These are phyloP conservation scores for Pelargonium nanum DNA, from an alignment of 345 rosid species.

Conservation along the genomic window DNA sequence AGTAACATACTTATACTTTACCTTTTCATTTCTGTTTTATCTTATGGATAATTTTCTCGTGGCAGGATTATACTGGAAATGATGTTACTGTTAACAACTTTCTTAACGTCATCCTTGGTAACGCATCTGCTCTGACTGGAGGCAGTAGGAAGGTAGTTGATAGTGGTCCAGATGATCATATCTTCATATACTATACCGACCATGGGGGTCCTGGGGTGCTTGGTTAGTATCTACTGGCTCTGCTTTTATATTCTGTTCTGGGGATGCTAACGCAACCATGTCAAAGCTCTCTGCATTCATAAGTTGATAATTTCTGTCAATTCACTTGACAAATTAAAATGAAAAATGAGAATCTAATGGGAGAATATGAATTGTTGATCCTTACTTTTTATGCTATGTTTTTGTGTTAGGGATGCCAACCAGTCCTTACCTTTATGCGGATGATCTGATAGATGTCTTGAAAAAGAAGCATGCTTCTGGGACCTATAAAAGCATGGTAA, in stretches of 20 bases:
- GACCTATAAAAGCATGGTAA: slow-evolving; percentile 77
- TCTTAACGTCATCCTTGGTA: slow-evolving; percentile 74
- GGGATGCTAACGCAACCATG: no score
- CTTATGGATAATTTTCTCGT: slow-evolving; percentile 4
- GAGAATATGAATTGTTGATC: not conserved
- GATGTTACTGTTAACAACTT: slow-evolving; percentile 67
- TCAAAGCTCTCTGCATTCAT: not conserved
- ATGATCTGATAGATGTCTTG: slow-evolving; percentile 60
- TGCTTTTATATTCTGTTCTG: not conserved
- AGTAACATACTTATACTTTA: not conserved
- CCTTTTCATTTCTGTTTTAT: slow-evolving; percentile 1
- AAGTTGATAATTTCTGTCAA: not conserved
- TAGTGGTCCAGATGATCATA: slow-evolving; percentile 86
- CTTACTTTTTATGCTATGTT: not conserved
- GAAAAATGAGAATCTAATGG: not conserved
- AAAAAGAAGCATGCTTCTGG: slow-evolving; percentile 77
- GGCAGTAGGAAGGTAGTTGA: slow-evolving; percentile 92
- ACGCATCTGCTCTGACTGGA: slow-evolving; percentile 64
- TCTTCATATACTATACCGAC: slow-evolving; percentile 72
- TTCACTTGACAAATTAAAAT: not conserved
- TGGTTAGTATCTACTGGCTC: slow-evolving; percentile 42
- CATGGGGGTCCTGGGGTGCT: slow-evolving; percentile 97
- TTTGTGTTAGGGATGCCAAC: slow-evolving; percentile 83
- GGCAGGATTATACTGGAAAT: slow-evolving; percentile 86
- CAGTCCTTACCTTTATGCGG: slow-evolving; percentile 63